Conservation (phyloP, 2,329 filamentous ascomycete species). For the Cryphonectria japonica region DNA sequence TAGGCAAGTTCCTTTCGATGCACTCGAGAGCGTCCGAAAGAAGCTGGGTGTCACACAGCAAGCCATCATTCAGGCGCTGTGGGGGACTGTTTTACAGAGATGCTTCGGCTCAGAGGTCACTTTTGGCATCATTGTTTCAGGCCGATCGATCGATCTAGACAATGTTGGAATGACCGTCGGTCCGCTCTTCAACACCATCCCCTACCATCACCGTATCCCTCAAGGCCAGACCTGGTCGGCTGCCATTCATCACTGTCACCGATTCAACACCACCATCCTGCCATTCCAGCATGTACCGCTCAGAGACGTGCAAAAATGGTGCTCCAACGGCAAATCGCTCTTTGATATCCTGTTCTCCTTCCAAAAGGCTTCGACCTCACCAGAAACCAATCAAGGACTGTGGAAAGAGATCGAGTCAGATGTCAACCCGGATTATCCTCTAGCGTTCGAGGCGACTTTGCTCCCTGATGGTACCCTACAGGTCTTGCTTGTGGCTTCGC, state of each 20-base stretch:
- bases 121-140: slow-evolving; percentile 78
- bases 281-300: slow-evolving; percentile 80
- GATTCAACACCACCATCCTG: slow-evolving; percentile 69
- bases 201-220: slow-evolving; percentile 60
- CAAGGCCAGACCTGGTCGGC: slow-evolving; percentile 59
- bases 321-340: slow-evolving; percentile 59
- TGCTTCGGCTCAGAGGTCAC: slow-evolving; percentile 52
- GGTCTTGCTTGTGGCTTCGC: slow-evolving; percentile 64
- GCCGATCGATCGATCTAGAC: slow-evolving; percentile 71
- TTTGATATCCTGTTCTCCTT: slow-evolving; percentile 88
- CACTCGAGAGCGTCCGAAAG: slow-evolving; percentile 58
- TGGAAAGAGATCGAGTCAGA: slow-evolving; percentile 60
- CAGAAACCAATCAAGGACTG: slow-evolving; percentile 39
- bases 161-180: slow-evolving; percentile 71
- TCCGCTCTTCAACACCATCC: slow-evolving; percentile 88
- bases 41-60: slow-evolving; percentile 75
- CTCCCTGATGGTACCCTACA: slow-evolving; percentile 50
- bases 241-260: slow-evolving; percentile 67
- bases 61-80: slow-evolving; percentile 75
- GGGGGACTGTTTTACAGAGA: slow-evolving; percentile 65
- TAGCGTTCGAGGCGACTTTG: slow-evolving; percentile 76
- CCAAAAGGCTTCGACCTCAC: slow-evolving; percentile 54
- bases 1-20: slow-evolving; percentile 42
- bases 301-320: slow-evolving; percentile 81
- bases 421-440: slow-evolving; percentile 67